Evolutionary conservation across 306 rosid genomes (phyloP).

Genomic region (Pueraria montana): DNA sequence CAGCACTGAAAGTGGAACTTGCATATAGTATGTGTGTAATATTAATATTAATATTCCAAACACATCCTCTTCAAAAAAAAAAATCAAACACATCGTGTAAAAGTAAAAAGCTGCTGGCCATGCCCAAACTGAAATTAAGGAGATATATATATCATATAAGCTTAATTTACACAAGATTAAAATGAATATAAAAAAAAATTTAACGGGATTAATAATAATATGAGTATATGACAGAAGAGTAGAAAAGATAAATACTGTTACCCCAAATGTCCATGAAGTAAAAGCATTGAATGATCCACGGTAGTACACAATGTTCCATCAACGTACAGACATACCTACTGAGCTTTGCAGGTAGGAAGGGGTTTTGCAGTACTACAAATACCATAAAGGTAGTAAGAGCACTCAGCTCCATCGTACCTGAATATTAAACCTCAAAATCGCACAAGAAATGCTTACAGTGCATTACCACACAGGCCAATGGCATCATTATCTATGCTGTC

Average conservation of each 20-base stretch:
- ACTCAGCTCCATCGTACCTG: conserved; percentile 47
- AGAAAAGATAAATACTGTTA: conserved; percentile 31
- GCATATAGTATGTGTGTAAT: background rate
- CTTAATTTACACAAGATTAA: background rate
- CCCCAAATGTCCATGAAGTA: conserved; percentile 47
- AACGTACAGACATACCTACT: conserved; percentile 60
- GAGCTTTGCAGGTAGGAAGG: conserved; percentile 44
- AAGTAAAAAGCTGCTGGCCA: conserved; percentile 40
- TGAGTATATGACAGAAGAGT: background rate
- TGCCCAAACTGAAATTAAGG: conserved; percentile 14
- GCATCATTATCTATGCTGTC: conserved; percentile 35
- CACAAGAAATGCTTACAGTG: conserved; percentile 40
- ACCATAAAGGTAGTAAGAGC: conserved; percentile 44
- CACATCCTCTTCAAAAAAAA: too few relatives aligned
- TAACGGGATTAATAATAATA: background rate
- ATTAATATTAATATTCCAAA: background rate
- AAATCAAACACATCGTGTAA: background rate
- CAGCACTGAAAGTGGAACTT: conserved; percentile 19
- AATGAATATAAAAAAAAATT: background rate
- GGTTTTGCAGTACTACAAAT: conserved; percentile 46
- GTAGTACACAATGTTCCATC: conserved; percentile 44
- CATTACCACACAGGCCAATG: conserved; percentile 24
- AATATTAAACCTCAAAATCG: conserved; percentile 49
- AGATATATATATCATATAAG: background rate
- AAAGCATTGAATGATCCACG: conserved; percentile 43